phyloP scores from a whole-genome alignment of 768 basidiomycete species.

The Collybia sp. region DNA sequence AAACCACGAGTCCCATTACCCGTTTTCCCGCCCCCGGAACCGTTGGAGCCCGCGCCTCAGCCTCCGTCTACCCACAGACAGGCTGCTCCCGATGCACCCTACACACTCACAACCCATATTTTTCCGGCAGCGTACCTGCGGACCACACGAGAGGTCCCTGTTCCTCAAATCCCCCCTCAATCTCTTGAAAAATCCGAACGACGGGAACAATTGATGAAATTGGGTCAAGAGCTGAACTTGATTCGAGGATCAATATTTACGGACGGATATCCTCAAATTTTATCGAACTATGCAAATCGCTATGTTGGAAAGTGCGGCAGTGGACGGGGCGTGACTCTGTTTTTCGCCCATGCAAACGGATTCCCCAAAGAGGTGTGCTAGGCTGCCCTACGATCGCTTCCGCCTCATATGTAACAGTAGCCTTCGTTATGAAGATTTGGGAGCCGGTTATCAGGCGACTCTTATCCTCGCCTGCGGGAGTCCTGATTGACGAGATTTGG shows the following conservation, averaged over 20 bases:
- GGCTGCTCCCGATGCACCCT: constrained; percentile 28
- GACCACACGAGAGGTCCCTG: constrained; percentile 33
- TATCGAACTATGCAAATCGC: constrained; percentile 75
- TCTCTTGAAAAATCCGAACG: constrained; percentile 33
- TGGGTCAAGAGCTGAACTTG: constrained; percentile 18
- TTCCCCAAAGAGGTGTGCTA: constrained; percentile 73
- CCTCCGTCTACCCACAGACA: constrained; percentile 34
- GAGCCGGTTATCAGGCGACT: constrained; percentile 60
- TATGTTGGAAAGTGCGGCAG: constrained; percentile 39
- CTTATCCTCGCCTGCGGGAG: constrained; percentile 34
- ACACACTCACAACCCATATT: constrained; percentile 47
- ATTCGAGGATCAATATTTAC: constrained; percentile 25
- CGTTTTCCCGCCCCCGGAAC: constrained; percentile 33
- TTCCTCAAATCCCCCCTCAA: constrained; percentile 25
- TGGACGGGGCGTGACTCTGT: constrained; percentile 56
- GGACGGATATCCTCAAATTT: constrained; percentile 33
- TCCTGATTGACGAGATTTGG: constrained; percentile 67
- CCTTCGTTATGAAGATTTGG: constrained; percentile 54
- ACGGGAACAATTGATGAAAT: constrained; percentile 17
- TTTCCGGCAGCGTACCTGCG: constrained; percentile 50
- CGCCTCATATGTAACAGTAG: not conserved
- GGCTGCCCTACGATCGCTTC: constrained; percentile 9
- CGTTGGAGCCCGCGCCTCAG: constrained; percentile 21
- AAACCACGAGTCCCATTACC: constrained; percentile 24
- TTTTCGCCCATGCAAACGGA: constrained; percentile 83